These are phyloP conservation scores for Mortierella antarctica DNA, from an alignment of 192 early-diverging fungal genomes.

Conservation along the genomic window DNA sequence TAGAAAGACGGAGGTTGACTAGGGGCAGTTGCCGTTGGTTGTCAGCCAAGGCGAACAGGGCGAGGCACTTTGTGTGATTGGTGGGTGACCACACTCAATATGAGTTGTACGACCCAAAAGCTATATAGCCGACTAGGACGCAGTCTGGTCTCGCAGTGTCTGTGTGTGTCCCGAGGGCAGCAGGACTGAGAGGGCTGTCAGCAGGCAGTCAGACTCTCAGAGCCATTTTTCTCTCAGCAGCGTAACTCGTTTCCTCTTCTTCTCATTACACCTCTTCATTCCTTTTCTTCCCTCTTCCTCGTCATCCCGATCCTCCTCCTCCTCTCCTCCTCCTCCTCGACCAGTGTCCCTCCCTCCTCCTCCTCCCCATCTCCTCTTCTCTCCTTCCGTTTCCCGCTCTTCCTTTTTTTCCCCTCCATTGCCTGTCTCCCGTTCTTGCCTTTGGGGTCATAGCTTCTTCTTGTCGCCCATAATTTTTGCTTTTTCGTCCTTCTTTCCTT, in stretches of 20 bases:
- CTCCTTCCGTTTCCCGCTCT: not conserved
- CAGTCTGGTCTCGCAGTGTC: not conserved
- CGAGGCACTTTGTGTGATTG: no score
- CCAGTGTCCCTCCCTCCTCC: not conserved
- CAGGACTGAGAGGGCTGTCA: not conserved
- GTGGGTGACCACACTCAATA: no score
- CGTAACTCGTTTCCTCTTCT: slow-evolving; percentile 5
- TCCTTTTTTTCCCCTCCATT: not conserved
- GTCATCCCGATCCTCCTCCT: not conserved
- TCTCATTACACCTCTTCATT: slow-evolving; percentile 1
- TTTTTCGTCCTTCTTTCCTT: not conserved
- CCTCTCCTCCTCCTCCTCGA: not conserved
- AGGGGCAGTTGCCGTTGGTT: no score
- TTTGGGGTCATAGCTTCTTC: not conserved
- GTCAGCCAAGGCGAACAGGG: no score
- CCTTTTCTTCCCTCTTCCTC: not conserved
- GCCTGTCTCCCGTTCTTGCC: not conserved
- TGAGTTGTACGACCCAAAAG: no score
- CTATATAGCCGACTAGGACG: no score
- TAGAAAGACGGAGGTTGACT: no score
- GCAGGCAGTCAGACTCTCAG: not conserved
- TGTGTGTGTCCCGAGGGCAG: not conserved
- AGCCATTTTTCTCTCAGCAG: not conserved
- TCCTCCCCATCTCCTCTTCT: slow-evolving; percentile 1
- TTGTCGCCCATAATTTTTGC: not conserved